Evolutionary conservation across 441 rosid genomes (phyloP).

Genomic region (Gossypium davidsonii): DNA sequence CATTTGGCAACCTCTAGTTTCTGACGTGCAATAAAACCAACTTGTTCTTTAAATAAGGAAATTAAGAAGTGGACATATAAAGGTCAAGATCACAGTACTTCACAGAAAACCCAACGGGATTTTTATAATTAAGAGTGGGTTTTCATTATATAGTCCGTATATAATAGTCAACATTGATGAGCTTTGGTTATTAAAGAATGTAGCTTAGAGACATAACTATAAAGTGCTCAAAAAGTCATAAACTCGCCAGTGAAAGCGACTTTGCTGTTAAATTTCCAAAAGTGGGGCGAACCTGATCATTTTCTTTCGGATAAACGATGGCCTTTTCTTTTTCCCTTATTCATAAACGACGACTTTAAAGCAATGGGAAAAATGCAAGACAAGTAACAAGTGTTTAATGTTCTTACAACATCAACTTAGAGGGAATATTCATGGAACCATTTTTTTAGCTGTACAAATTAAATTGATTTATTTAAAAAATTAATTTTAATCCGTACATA

Average conservation of each 20-base stretch:
- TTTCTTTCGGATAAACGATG: not conserved
- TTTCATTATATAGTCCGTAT: not conserved
- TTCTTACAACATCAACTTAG: no score
- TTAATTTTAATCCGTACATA: no score
- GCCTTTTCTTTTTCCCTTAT: no score
- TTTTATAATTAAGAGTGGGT: not conserved
- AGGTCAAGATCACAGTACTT: not conserved
- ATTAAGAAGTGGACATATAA: not conserved
- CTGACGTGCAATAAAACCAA: not conserved
- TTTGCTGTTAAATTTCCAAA: not conserved
- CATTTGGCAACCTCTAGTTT: not conserved
- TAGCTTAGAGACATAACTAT: not conserved
- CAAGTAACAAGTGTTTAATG: no score
- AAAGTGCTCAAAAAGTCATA: not conserved
- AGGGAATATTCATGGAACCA: no score
- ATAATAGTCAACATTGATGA: not conserved
- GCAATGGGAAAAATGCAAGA: not conserved
- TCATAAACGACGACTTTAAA: not conserved
- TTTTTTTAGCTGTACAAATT: no score
- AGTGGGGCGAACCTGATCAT: not conserved
- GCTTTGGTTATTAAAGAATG: not conserved
- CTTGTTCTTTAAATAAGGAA: not conserved
- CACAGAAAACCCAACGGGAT: not conserved
- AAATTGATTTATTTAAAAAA: no score
- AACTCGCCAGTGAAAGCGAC: not conserved